phyloP scores from a whole-genome alignment of 805 yeast species.

The Metschnikowia borealis region DNA sequence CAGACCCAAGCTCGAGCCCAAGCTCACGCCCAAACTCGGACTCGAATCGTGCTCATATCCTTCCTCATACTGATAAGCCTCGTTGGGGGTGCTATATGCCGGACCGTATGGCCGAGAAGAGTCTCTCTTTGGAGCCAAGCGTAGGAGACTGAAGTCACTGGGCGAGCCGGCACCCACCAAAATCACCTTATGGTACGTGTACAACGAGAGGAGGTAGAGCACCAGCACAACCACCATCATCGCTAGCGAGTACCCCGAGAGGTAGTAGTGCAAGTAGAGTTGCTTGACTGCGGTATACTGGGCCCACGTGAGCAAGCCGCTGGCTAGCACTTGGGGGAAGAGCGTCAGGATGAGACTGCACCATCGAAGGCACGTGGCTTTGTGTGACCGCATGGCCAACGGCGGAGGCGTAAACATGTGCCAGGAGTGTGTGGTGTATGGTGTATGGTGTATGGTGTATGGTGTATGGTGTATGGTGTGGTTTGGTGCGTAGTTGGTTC shows the following conservation, averaged over 20 bases:
- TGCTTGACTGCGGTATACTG: constrained; percentile 34
- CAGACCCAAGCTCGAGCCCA: too few species aligned
- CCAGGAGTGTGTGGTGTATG: neutral
- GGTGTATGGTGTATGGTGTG: too few species aligned
- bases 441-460: neutral
- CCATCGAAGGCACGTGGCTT: constrained; percentile 11
- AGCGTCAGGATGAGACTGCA: constrained; percentile 36
- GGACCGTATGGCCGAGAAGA: too few species aligned
- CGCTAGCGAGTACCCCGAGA: neutral
- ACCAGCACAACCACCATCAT: constrained; percentile 17
- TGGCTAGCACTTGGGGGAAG: constrained; percentile 49
- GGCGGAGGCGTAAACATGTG: constrained; percentile 16
- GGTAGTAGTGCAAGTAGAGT: constrained; percentile 19
- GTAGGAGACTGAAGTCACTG: constrained; percentile 46
- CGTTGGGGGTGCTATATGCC: too few species aligned
- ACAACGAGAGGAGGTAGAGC: constrained; percentile 37
- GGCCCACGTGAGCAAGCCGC: constrained; percentile 45
- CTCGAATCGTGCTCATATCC: too few species aligned
- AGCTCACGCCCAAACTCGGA: too few species aligned
- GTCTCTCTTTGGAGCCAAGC: constrained; percentile 15
- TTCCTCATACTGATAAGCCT: too few species aligned
- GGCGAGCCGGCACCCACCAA: constrained; percentile 66
- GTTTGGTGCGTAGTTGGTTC: neutral
- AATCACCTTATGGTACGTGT: constrained; percentile 52
- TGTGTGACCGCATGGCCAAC: constrained; percentile 14